A percentile compares a stretch with the other conserved stretches of the same genome.
phyloP scores from a whole-genome alignment of 345 rosid species.

The Lumnitzera racemosa region DNA sequence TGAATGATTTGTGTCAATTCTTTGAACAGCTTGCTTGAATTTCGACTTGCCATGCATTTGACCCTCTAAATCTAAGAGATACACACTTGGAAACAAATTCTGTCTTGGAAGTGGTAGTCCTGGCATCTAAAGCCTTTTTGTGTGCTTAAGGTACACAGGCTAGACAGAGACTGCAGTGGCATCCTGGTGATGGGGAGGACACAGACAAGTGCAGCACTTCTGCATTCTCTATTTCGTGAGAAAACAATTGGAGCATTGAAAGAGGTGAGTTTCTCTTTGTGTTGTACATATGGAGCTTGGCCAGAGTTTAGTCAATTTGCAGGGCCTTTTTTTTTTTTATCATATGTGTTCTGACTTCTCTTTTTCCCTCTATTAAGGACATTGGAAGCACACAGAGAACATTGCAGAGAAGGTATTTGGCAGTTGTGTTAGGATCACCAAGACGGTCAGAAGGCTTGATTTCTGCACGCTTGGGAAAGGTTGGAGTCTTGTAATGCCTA shows the following conservation, averaged over 20 bases:
- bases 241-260: conserved; percentile 70
- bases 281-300: too few species aligned
- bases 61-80: too few species aligned
- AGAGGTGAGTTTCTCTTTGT: conserved; percentile 23
- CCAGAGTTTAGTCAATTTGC: too few species aligned
- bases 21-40: too few species aligned
- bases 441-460: conserved; percentile 52
- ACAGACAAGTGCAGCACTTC: conserved; percentile 56
- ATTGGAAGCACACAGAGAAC: conserved; percentile 30
- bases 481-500: conserved; percentile 17
- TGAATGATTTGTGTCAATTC: too few species aligned
- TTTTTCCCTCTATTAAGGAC: conserved; percentile 28
- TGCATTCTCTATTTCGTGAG: conserved; percentile 85
- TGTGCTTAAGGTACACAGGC: conserved; percentile 74
- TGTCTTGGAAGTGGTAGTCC: too few species aligned
- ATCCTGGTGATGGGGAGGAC: conserved; percentile 94
- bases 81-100: too few species aligned
- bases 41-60: too few species aligned
- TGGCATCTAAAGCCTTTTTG: not conserved
- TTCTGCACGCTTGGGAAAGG: conserved; percentile 81
- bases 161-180: conserved; percentile 91
- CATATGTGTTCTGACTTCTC: too few species aligned
- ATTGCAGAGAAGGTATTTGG: conserved; percentile 69
- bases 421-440: conserved; percentile 82
- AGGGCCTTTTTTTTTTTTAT: too few species aligned